Conservation (phyloP, 768 basidiomycete genomes). For the Mycena latifolia region DNA sequence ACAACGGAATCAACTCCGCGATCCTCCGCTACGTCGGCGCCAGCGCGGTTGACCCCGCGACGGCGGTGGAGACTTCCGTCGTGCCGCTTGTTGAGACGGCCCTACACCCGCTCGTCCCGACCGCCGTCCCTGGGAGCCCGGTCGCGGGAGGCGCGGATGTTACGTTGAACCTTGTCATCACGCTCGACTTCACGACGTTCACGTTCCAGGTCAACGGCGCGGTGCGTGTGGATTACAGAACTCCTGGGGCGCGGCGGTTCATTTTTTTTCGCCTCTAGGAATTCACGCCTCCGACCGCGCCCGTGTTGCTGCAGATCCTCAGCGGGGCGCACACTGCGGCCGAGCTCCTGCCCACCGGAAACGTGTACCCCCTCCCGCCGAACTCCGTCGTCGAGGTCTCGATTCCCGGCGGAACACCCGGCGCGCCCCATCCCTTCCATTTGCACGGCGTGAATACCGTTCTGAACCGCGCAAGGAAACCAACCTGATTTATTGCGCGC, state of each 20-base stretch:
- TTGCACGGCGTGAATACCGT: conserved; percentile 19
- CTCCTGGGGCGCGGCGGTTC: no score
- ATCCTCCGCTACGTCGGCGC: conserved; percentile 58
- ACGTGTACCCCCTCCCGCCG: conserved; percentile 23
- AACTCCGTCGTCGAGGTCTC: conserved; percentile 3
- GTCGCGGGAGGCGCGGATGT: conserved; percentile 54
- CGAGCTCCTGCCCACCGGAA: conserved; percentile 41
- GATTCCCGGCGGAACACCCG: neutral
- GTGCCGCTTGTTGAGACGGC: conserved; percentile 45
- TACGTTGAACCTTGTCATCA: conserved; percentile 41
- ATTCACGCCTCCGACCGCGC: conserved; percentile 13
- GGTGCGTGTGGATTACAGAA: no score
- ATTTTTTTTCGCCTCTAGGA: neutral
- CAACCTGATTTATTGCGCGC: no score
- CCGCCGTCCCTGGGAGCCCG: conserved; percentile 46
- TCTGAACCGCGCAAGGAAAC: no score
- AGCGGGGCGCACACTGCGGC: conserved; percentile 43
- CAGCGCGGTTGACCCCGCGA: conserved; percentile 43
- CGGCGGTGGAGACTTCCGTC: conserved; percentile 27
- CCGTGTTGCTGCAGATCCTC: conserved; percentile 34
- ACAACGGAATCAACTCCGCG: conserved; percentile 51
- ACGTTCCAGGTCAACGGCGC: conserved; percentile 16
- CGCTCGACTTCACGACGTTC: neutral
- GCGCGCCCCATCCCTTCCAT: conserved; percentile 12
- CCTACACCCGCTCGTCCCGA: conserved; percentile 39